Base-by-base conservation (phyloP, 2,329 filamentous ascomycete genomes). In the Phyllosticta capitalensis region DNA sequence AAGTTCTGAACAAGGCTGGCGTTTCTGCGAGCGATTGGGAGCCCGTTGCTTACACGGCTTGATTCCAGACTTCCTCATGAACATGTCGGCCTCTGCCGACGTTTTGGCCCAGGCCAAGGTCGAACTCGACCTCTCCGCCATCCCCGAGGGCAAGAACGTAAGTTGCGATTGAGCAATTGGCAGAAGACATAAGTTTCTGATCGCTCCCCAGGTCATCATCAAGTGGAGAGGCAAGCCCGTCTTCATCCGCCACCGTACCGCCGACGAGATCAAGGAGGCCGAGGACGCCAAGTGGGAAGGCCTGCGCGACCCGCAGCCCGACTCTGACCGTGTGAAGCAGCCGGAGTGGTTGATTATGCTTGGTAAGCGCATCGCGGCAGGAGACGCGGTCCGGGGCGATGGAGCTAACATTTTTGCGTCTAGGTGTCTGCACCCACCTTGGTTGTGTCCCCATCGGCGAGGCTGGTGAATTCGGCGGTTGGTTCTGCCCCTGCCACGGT, bases 221-320 rank as follows among this genome's bases (percentile, higher is more conserved):
- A 99, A 99, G 83, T 99, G 94, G 94, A 89, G 94, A 83, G 94
- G 94, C 76, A 99, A 99, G 89, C 94, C 94, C 76, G 91, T 99
- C 76, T 99, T 99, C 83, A 91, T 99, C 85, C 92, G 94, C 77
- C 94, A 99, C 87, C 90, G 94, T 74, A 99, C 94, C 69, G 79
- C 85, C 71, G 81, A 83, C 71, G 94, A 99, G 81, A 97, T 99
- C 80, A 85, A 91, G 72, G 89, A 96, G 79, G 94, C 94, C 76
- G 91, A 96, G 80, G 83, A 87, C 74, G 84, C 90, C 76, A 88
- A 95, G 75, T 83, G 95, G 76, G 77, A 90, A 71, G 76, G 83
- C 65, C 84, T 99, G 71, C 87, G 94, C 79, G 92, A 99, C 76
- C 95, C 94, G 67, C 87, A 99, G 80, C 70, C 85, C 69, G 94